A percentile compares a stretch with the other conserved stretches of the same genome.
Conservation (phyloP, 495 filamentous ascomycete genomes). For the Aspergillus coremiiformis region DNA sequence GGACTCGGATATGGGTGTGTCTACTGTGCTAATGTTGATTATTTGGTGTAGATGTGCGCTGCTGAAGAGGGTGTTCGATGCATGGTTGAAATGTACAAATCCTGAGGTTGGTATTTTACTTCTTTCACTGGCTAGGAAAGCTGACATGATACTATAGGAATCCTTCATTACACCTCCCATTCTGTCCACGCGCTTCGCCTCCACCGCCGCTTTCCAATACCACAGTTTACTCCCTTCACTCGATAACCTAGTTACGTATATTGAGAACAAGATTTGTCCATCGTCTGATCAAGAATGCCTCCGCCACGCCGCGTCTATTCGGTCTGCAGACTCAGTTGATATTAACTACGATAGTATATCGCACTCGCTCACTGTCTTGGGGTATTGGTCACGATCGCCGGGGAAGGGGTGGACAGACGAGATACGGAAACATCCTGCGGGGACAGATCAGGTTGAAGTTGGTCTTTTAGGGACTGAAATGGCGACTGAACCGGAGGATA, state of each 20-base stretch:
- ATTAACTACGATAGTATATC: conserved; percentile 70
- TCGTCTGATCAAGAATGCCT: conserved; percentile 31
- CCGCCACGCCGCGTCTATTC: conserved; percentile 23
- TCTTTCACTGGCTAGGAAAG: not conserved
- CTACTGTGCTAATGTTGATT: not conserved
- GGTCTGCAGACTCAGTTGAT: conserved; percentile 59
- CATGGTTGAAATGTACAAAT: conserved; percentile 44
- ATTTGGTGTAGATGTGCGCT: conserved; percentile 50
- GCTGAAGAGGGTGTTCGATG: conserved; percentile 55
- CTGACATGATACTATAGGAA: conserved; percentile 33
- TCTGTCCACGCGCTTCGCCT: conserved; percentile 56
- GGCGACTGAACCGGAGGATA: conserved; percentile 57
- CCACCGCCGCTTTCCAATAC: conserved; percentile 61
- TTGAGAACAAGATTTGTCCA: conserved; percentile 50
- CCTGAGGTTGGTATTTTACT: conserved; percentile 33
- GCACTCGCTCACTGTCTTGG: conserved; percentile 53
- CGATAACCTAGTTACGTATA: conserved; percentile 46
- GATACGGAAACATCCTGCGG: conserved; percentile 31
- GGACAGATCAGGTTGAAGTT: conserved; percentile 57
- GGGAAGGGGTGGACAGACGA: conserved; percentile 42
- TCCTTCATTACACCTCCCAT: conserved; percentile 60
- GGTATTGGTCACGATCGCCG: conserved; percentile 50
- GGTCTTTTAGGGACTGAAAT: conserved; percentile 69
- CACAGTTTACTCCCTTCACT: conserved; percentile 54
- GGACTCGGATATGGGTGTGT: conserved; percentile 10